Conservation (phyloP, 1,284 basidiomycete species). For the Cutaneotrichosporon arboriforme region DNA sequence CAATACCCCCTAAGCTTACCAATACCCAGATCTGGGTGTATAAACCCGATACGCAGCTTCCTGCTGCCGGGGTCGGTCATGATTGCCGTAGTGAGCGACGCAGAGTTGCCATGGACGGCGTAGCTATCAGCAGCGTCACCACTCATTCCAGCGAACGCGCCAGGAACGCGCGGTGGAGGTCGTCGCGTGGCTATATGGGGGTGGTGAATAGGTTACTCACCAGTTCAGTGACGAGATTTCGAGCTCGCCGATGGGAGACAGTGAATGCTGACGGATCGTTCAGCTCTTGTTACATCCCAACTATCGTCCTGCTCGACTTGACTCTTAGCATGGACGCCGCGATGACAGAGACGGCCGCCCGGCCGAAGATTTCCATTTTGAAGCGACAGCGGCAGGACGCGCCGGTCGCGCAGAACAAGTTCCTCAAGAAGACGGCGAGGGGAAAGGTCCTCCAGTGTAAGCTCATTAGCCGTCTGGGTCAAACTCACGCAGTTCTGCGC, state of each 20-base stretch:
- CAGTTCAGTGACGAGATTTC: not conserved
- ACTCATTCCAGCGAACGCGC: too few relatives aligned
- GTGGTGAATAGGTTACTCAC: not conserved
- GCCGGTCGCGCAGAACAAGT: conserved; percentile 73
- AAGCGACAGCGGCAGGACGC: conserved; percentile 70
- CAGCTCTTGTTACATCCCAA: too few relatives aligned
- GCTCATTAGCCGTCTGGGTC: conserved; percentile 11
- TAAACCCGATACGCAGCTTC: conserved; percentile 64
- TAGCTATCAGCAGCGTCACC: not conserved
- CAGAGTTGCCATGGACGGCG: not conserved
- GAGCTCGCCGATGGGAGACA: not conserved
- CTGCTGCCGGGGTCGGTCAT: conserved; percentile 8
- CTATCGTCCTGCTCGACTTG: not conserved
- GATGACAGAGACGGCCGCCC: conserved; percentile 11
- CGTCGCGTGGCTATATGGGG: not conserved
- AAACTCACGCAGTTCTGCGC: conserved; percentile 61
- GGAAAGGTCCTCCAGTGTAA: conserved; percentile 90
- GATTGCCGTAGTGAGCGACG: not conserved
- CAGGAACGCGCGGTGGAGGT: not conserved
- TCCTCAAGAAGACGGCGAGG: conserved; percentile 87
- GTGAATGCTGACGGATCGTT: not conserved
- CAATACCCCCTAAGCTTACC: conserved; percentile 54
- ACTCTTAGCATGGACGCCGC: conserved; percentile 15
- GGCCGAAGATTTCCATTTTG: conserved; percentile 61
- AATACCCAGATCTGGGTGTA: conserved; percentile 93